phyloP scores from a whole-genome alignment of 139 green algal species.

The Chlamydomonas applanata region DNA sequence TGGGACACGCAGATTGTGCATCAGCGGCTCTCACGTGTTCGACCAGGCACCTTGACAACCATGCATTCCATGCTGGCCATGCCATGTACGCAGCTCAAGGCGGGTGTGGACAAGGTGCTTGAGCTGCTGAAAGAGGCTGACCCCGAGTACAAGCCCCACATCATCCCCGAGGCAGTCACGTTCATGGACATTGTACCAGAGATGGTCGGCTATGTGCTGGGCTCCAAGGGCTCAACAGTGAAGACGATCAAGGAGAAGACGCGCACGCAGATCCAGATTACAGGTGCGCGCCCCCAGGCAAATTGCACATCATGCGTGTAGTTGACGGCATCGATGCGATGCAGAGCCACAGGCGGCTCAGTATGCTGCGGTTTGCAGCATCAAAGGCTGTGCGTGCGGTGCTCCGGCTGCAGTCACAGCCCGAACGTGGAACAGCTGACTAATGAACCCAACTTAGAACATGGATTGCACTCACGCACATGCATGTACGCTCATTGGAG shows the following conservation, averaged over 20 bases:
- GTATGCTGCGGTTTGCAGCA: too few relatives aligned
- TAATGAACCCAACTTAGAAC: too few relatives aligned
- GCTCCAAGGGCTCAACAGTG: constrained; percentile 9
- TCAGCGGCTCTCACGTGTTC: too few relatives aligned
- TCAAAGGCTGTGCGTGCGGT: too few relatives aligned
- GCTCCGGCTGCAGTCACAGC: too few relatives aligned
- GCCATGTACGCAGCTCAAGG: background rate
- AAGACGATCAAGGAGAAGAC: constrained; percentile 14
- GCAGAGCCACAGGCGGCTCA: too few relatives aligned
- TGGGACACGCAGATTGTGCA: too few relatives aligned
- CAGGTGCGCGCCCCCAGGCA: background rate
- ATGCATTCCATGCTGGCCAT: too few relatives aligned
- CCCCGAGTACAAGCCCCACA: background rate
- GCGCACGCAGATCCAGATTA: constrained; percentile 8
- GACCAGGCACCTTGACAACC: too few relatives aligned
- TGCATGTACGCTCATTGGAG: too few relatives aligned
- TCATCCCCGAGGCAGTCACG: background rate
- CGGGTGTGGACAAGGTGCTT: background rate
- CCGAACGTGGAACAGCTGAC: too few relatives aligned
- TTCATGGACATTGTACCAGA: constrained; percentile 16
- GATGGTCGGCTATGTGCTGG: constrained; percentile 19
- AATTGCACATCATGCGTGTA: background rate
- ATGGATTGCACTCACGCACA: too few relatives aligned
- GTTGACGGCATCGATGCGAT: background rate
- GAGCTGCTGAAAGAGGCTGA: constrained; percentile 4